phyloP scores from a whole-genome alignment of 148 eudicot species.

The Spergularia bocconei region DNA sequence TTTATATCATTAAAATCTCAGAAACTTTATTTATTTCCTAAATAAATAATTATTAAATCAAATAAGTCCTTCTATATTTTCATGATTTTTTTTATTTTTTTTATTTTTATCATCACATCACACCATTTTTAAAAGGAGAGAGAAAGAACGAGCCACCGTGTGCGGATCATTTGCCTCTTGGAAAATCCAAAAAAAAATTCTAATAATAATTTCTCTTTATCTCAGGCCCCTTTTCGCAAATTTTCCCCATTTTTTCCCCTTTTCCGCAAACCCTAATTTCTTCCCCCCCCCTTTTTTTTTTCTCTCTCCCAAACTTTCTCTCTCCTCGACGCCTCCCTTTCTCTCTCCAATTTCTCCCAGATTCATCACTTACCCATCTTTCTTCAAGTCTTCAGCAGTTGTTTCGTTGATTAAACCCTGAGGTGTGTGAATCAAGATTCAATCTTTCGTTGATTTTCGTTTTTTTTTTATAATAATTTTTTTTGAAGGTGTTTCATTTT shows the following conservation, averaged over 20 bases:
- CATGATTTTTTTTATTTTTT: no score
- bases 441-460: conserved; percentile 12
- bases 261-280: conserved; percentile 32
- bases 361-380: conserved; percentile 19
- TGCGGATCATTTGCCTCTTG: conserved; percentile 10
- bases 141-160: conserved; percentile 17
- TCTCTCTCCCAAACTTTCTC: conserved; percentile 14
- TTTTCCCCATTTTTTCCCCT: conserved; percentile 12
- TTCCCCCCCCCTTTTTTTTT: conserved; percentile 16
- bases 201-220: neutral
- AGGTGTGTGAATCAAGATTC: conserved; percentile 6
- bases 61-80: no score
- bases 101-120: no score
- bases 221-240: conserved; percentile 31
- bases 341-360: conserved; percentile 17
- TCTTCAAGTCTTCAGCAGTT: conserved; percentile 8
- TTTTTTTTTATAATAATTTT: neutral
- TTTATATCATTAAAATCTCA: no score
- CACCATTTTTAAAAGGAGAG: neutral
- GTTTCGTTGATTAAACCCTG: conserved; percentile 8
- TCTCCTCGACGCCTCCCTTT: conserved; percentile 28
- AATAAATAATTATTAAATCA: no score
- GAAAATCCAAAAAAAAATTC: neutral
- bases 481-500: conserved; percentile 11
- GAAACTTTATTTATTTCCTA: no score